Base-by-base conservation (phyloP, 225 moss, liverwort and hornwort species). In the Thuidium tamariscinum region DNA sequence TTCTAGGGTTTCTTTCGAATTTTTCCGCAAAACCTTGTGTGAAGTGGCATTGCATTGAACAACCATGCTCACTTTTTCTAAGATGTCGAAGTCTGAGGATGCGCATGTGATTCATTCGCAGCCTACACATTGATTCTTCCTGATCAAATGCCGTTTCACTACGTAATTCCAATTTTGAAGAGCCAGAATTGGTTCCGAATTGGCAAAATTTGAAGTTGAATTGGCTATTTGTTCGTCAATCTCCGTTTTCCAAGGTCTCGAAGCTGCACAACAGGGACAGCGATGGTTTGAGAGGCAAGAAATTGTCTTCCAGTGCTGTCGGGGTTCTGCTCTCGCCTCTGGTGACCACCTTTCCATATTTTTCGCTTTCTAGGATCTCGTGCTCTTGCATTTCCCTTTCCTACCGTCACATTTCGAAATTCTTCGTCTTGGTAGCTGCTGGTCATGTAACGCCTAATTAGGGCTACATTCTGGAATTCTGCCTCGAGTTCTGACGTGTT, bases 281-380 rank as follows among this genome's bases (percentile, higher is more conserved):
- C 15, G 20, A 54, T 83, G 90, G 88, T 52, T 79, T 97, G 27
- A 89, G 90, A 16, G 97, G 93, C 65, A 94, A 95, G 91, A 95
- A 90, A 79, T 84, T 96, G 36, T 89, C 93, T 27, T 89, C 88
- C 69, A 60, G 60, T 80, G 95, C 92, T 30, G 77, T 94, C 74
- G 95, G 59, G 96, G 91, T 30, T 96, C 95, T 10, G 89, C 92
- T 22, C 81, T 82, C 32, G 92, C 95, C 64, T 93, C 95, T 46
- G 96, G 95, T 61, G 95, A 97, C 80, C 93, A 95, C 64, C 88
- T 96, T 62, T 95, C 93, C 48, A 95, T 94, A 93, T 96, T 36
- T 62, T 75, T 62, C 52, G 34, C 64, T 63, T n/a, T 66, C 12
- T 26, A 32, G 70, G 14, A 46, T 69, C 7, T 49, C 26, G 49